Base-by-base conservation (phyloP, 2,329 filamentous ascomycete genomes). In the Alternaria consortialis region DNA sequence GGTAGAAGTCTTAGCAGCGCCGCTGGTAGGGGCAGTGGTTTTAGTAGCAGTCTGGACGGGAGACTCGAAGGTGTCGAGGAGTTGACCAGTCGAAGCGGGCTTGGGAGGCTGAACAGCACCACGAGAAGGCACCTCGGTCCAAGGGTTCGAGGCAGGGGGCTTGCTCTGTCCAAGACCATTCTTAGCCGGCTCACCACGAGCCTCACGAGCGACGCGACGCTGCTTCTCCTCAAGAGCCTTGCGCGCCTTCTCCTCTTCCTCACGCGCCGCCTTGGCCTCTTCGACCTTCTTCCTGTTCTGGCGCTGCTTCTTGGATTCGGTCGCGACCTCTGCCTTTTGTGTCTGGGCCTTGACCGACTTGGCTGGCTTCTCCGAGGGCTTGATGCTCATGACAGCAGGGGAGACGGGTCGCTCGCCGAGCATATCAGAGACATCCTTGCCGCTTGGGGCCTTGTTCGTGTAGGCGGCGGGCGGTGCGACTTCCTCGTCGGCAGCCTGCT, bases 261-360 rank as follows among this genome's bases (percentile, higher is more conserved):
- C 90, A 31, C 91, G 88, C 58, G 87, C 85, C 31, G 85, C 83
- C 84, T 92, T 95, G 73, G 89, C 88, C 59, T 88, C 90, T 80
- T 97, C 93, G 37, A 87, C 89, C 88, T 97, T 97, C 83, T 91
- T 88, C 69, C 90, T 88, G 82, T 97, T 95, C 83, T 97, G 94
- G 62, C 93, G 90, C 83, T 97, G 92, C 85, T 97, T 97, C 90
- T 97, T 97, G 20, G 90, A 91, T 84, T 97, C 91, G 17, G 86
- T 86, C 50, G 86, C 62, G 23, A 67, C 63, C 53, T 78, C 76
- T 58, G 80, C 84, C 40, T 84, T 82, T 81, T 89, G 87, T 53
- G 84, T 81, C 80, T 89, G 89, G 64, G 86, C 83, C 80, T 90
- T 86, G 75, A 85, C 79, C 34, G 84, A 80, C 78, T 88, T 88